phyloP scores from a whole-genome alignment of 768 basidiomycete genomes.

The Collybiopsis confluens region DNA sequence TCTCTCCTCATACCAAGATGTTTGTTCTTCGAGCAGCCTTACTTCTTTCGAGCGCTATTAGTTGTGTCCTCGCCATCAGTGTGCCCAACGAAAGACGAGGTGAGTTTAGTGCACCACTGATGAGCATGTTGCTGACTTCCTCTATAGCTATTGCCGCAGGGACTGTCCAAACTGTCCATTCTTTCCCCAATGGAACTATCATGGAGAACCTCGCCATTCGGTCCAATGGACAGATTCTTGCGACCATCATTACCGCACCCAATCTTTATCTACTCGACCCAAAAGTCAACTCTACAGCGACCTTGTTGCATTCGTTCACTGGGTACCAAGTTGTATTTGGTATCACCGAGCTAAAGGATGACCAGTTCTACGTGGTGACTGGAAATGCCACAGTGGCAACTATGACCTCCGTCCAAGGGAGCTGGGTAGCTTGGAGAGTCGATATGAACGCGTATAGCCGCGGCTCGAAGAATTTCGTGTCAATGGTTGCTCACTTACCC shows the following conservation, averaged over 20 bases:
- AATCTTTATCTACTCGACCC: neutral
- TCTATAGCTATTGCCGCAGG: neutral
- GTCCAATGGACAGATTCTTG: neutral
- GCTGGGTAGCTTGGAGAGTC: no score
- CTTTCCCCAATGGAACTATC: neutral
- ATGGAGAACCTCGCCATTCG: neutral
- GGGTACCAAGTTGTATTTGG: neutral
- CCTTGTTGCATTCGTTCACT: neutral
- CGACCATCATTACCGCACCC: neutral
- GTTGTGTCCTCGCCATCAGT: no score
- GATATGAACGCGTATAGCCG: no score
- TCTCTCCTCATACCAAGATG: no score
- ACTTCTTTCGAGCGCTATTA: no score
- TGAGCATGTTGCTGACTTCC: neutral
- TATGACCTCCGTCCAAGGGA: no score
- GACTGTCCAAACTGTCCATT: neutral
- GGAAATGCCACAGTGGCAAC: no score
- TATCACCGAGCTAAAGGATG: neutral
- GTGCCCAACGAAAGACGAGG: no score
- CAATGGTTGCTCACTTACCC: neutral
- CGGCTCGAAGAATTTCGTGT: no score
- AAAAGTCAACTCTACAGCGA: neutral
- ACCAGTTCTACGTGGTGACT: neutral
- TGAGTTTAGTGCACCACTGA: no score
- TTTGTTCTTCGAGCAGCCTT: no score